These are phyloP conservation scores for Venturia asperata DNA, from an alignment of 2,329 filamentous ascomycete species.

Conservation along the genomic window DNA sequence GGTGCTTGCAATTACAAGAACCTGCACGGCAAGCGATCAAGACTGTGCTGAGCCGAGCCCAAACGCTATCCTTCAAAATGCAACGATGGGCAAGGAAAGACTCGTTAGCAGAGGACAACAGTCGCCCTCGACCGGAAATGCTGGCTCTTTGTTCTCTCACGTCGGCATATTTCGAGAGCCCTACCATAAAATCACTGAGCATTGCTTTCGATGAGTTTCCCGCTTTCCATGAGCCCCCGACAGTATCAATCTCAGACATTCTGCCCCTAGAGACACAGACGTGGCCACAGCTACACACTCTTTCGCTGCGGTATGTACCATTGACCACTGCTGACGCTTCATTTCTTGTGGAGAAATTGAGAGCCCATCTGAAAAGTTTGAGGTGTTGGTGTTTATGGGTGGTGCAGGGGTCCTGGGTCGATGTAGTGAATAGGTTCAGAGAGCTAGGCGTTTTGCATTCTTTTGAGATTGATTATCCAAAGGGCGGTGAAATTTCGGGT, in stretches of 20 bases:
- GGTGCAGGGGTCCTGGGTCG: not conserved
- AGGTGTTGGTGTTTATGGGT: not conserved
- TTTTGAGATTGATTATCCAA: not conserved
- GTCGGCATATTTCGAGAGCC: not conserved
- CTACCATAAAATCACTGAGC: not conserved
- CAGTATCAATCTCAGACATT: not conserved
- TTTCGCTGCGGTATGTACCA: not conserved
- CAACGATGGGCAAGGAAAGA: not conserved
- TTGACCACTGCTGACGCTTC: not conserved
- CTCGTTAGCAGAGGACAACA: not conserved
- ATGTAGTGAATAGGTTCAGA: not conserved
- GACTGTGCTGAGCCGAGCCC: not conserved
- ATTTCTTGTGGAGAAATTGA: not conserved
- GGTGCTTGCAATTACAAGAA: not conserved
- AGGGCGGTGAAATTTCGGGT: not conserved
- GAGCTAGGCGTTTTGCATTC: not conserved
- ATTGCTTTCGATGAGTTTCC: not conserved
- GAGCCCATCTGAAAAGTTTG: not conserved
- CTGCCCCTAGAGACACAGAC: not conserved
- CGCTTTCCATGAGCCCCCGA: not conserved
- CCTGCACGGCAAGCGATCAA: not conserved
- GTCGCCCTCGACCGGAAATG: not conserved
- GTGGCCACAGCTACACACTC: not conserved
- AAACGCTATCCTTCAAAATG: not conserved
- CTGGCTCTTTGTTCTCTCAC: slow-evolving; percentile 1